These are phyloP conservation scores for Claviceps sorghi DNA, from an alignment of 2,329 filamentous ascomycete species.

Conservation along the genomic window DNA sequence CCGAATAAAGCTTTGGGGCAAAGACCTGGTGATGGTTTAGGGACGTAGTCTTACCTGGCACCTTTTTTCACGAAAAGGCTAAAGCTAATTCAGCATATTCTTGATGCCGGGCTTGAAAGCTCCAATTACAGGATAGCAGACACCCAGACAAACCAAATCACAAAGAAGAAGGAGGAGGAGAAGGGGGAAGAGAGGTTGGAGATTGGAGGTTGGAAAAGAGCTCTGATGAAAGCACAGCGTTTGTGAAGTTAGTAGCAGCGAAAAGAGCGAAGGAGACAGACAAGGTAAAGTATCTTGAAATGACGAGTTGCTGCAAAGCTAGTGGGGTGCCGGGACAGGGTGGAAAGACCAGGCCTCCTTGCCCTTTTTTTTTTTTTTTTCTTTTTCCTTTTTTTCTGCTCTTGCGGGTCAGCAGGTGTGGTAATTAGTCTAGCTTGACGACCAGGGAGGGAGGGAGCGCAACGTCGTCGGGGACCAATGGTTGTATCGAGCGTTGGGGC, in stretches of 20 bases:
- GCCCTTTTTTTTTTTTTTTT: slow-evolving; percentile 3
- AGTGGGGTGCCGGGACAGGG: slow-evolving; percentile 1
- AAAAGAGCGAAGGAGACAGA: background rate
- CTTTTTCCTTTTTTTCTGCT: too few relatives aligned
- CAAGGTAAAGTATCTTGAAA: slow-evolving; percentile 1
- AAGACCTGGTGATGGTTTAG: background rate
- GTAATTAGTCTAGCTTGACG: slow-evolving; percentile 1
- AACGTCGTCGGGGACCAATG: background rate
- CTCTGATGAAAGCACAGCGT: slow-evolving; percentile 1
- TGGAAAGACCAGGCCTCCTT: slow-evolving; percentile 1
- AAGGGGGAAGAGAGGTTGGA: background rate
- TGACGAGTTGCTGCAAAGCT: slow-evolving; percentile 1
- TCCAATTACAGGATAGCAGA: background rate
- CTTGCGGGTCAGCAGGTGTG: slow-evolving; percentile 1
- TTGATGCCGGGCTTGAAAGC: background rate
- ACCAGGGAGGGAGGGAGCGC: slow-evolving; percentile 2
- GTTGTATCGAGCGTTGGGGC: background rate
- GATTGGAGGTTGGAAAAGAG: background rate
- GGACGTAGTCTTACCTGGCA: slow-evolving; percentile 2
- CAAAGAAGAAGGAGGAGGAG: background rate
- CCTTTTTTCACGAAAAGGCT: background rate
- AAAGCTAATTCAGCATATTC: background rate
- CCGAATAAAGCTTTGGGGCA: background rate
- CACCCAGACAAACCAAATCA: background rate
- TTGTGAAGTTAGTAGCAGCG: background rate